Evolutionary conservation across 139 green algal genomes (phyloP).

Genomic region (Chlorella sp.): DNA sequence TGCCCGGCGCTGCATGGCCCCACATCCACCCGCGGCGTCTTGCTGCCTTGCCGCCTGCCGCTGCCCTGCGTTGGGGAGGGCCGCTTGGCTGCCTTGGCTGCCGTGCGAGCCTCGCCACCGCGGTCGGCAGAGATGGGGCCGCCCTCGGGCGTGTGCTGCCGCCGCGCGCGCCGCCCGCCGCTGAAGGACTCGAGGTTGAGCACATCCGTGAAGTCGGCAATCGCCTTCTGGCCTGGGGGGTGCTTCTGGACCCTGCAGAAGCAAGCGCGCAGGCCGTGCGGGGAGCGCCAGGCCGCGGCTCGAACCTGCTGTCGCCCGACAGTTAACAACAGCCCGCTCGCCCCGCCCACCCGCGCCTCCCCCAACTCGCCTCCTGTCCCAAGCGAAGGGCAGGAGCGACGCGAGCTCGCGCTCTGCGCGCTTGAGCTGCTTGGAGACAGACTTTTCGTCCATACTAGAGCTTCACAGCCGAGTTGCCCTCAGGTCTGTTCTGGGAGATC

Average conservation of each 20-base stretch:
- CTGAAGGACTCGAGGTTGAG: constrained; percentile 25
- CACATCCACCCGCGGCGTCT: too few relatives aligned
- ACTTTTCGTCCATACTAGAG: too few relatives aligned
- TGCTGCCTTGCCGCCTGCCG: neutral
- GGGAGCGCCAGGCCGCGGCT: neutral
- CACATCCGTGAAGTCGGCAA: constrained; percentile 54
- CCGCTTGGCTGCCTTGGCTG: neutral
- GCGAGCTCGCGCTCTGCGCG: constrained; percentile 45
- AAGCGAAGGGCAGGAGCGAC: constrained; percentile 48
- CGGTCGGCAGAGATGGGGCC: neutral
- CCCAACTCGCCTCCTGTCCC: constrained; percentile 42
- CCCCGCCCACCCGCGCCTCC: neutral
- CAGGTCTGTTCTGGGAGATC: neutral
- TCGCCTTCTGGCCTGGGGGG: constrained; percentile 48
- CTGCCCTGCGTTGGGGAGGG: neutral
- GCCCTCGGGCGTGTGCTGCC: neutral
- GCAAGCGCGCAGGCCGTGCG: neutral
- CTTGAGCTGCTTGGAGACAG: constrained; percentile 23
- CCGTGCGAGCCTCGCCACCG: neutral
- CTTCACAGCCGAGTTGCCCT: neutral
- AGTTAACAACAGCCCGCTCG: neutral
- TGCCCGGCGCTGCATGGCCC: too few relatives aligned
- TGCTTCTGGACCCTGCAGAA: constrained; percentile 48
- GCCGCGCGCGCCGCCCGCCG: constrained; percentile 20
- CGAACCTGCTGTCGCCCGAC: neutral